Evolutionary conservation across 768 basidiomycete species (phyloP), one percentile per base, ranked within the genome.

Genomic region (Suillus clintonianus): DNA sequence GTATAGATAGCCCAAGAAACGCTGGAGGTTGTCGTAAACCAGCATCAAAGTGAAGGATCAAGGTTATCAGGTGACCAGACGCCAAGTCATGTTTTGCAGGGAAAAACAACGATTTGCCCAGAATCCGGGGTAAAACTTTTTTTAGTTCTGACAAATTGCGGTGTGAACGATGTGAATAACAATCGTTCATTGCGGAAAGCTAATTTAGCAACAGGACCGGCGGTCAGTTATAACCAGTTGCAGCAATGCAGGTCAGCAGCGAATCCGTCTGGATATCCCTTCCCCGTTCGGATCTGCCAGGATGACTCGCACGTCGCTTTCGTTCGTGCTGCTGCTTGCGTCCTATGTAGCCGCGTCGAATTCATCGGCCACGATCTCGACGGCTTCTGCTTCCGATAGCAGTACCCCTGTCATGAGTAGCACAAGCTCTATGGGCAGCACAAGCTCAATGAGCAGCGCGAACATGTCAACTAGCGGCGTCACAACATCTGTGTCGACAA

Each of bases 281-380:
- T 58, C 65, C 57, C 22, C 55, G 39, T 56, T 4, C n/a, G 2
- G 5, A 54, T 36, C 62, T 6, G 13, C 27, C 41, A 43, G 60
- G 66, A 76, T 74, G 75, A 64, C 32, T 32, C 60, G n/a, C 10
- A 67, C n/a, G 9, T 15, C 64, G 11, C 50, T 64, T 56, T 62
- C 65, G 17, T 56, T 74, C 39, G 11, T 42, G 30, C 58, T 75
- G 32, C 56, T 74, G 0, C 53, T 47, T 13, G 60, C 34, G 17
- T 64, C 66, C 24, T 47, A 42, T 54, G 59, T 59, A 30, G 24
- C 7, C 1, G 36, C 47, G 8, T 41, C 48, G 6, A 55, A 45
- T 37, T 56, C 62, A 8, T 41, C 51, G 5, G 9, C 37, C 50
- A n/a, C 62, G 47, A 54, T 64, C 5, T 58, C 62, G 22, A 55